These are phyloP conservation scores for Neurospora sp. DNA, from an alignment of 495 filamentous ascomycete genomes.

Conservation along the genomic window DNA sequence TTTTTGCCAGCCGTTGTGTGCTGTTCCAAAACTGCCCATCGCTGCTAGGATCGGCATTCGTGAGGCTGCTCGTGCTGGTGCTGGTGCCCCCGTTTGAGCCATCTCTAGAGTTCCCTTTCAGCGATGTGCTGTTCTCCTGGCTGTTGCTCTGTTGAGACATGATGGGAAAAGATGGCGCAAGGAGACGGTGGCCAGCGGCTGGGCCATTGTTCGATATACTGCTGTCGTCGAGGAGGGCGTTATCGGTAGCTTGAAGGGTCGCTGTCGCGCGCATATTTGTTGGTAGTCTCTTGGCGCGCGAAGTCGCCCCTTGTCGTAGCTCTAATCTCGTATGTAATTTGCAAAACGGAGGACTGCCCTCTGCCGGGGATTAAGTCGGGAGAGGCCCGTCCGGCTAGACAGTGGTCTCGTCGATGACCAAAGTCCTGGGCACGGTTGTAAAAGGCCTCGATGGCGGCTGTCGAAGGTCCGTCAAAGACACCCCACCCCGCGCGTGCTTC, in stretches of 20 bases:
- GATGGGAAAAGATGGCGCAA: constrained; percentile 26
- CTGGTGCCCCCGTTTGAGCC: neutral
- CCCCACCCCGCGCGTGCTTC: constrained; percentile 7
- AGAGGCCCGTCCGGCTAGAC: constrained; percentile 28
- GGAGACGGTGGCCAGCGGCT: constrained; percentile 12
- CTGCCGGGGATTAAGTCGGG: neutral
- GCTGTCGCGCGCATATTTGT: neutral
- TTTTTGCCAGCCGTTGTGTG: constrained; percentile 54
- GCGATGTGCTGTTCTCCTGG: constrained; percentile 12
- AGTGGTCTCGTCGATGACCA: constrained; percentile 33
- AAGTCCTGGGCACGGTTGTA: constrained; percentile 51
- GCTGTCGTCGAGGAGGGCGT: constrained; percentile 26
- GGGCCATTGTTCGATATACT: constrained; percentile 23
- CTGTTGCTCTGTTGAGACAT: constrained; percentile 34
- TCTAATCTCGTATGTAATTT: neutral
- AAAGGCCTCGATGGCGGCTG: constrained; percentile 43
- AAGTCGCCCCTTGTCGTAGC: neutral
- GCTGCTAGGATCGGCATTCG: neutral
- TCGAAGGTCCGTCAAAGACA: constrained; percentile 51
- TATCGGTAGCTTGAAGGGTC: neutral
- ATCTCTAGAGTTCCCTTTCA: neutral
- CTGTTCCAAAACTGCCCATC: constrained; percentile 19
- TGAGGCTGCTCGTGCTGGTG: constrained; percentile 2
- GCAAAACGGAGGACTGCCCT: neutral
- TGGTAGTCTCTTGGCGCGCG: neutral